These are phyloP conservation scores for Arthrobotrys megalospora DNA, from an alignment of 2,329 filamentous ascomycete genomes.

Conservation along the genomic window DNA sequence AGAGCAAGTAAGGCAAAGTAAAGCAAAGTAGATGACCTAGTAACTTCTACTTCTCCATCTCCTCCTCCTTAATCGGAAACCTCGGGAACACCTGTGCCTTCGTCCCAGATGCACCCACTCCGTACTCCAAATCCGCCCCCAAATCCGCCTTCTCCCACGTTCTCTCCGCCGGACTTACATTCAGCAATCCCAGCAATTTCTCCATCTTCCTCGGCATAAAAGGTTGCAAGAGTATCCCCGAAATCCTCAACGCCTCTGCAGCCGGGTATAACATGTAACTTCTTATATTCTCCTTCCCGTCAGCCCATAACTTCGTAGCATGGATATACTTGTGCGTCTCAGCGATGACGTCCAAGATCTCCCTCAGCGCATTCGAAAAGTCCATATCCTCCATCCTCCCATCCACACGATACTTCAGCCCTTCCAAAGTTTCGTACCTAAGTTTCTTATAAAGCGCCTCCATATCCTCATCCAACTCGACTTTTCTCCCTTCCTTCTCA, in stretches of 20 bases:
- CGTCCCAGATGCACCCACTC: conserved; percentile 66
- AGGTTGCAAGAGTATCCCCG: conserved; percentile 88
- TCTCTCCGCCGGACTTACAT: conserved; percentile 77
- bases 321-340: conserved; percentile 80
- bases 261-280: conserved; percentile 76
- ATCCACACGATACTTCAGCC: conserved; percentile 65
- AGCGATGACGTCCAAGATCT: conserved; percentile 76
- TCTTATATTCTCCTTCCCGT: conserved; percentile 32
- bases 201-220: conserved; percentile 86
- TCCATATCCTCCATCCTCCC: conserved; percentile 76
- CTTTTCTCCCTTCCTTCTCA: conserved; percentile 60
- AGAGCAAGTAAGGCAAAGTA: not conserved
- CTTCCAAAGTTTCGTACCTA: conserved; percentile 48
- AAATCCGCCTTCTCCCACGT: conserved; percentile 75
- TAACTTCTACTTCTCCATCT: not conserved
- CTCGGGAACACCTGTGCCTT: conserved; percentile 38
- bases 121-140: conserved; percentile 80
- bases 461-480: conserved; percentile 22
- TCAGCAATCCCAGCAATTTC: conserved; percentile 81
- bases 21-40: not conserved
- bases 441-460: conserved; percentile 4
- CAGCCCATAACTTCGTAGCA: conserved; percentile 78
- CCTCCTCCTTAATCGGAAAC: conserved; percentile 22
- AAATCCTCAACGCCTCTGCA: conserved; percentile 83
- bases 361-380: conserved; percentile 76